Base-by-base conservation (phyloP, 2,329 filamentous ascomycete species). In the Colletotrichum sp. region DNA sequence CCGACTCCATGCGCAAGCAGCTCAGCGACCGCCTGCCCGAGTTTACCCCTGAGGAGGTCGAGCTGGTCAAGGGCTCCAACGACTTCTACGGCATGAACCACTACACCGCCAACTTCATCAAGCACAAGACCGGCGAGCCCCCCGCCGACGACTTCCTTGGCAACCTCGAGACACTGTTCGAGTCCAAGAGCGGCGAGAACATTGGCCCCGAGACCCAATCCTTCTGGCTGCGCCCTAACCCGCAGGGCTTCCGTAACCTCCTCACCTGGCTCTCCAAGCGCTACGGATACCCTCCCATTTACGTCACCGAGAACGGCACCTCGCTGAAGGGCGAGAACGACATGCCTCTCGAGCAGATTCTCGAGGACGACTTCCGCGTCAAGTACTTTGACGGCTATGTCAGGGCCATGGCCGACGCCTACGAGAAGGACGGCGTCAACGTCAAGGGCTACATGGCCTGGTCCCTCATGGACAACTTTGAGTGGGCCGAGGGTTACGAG, bases 71-170 rank as follows among this genome's bases (percentile, higher is more conserved):
- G 79, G 94, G 94, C n/a, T 95, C 93, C 81, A 97, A 97, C 83
- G 95, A 97, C 86, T 97, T 97, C 84, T 97, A 97, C 83, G 95
- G 94, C 82, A 96, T 96, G 94, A 97, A 98, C 87, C 93, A 95
- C 87, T 98, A 98, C 87, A 96, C 94, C 65, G 93, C 94, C 80
- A 94, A 97, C 87, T 97, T 94, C 85, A 92, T 97, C 85, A 92
- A 92, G 82, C 92, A 96, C 84, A 90, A 91, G 80, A 88, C 89
- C 9, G 89, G 88, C 8, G 85, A 88, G 62, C 85, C 94, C 1
- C 87, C 90, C 2, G 85, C 86, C 6, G 88, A 93, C 65, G 95
- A 98, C 84, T 91, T 91, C 83, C 85, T 91, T 15, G 95, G 95
- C 67, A 93, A 97, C 82, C 85, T 97, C 43, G 93, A 97, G 78